A percentile compares a stretch with the other conserved stretches of the same genome.
These are phyloP conservation scores for Starmerella bombi DNA, from an alignment of 805 yeast genomes.

Conservation along the genomic window DNA sequence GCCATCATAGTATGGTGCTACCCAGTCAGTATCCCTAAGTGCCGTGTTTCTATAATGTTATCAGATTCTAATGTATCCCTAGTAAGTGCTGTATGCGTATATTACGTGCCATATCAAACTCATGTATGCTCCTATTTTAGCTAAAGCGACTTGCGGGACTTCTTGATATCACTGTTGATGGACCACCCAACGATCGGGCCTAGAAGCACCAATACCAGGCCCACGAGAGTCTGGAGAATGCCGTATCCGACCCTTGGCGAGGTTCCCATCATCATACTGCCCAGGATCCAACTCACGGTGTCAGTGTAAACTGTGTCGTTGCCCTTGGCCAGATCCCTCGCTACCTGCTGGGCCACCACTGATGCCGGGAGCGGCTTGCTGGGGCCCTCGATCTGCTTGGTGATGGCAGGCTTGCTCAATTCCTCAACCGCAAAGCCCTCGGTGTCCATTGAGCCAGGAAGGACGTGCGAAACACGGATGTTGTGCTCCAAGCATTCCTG, in stretches of 20 bases:
- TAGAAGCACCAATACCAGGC: slow-evolving; percentile 16
- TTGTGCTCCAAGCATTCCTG: slow-evolving; percentile 65
- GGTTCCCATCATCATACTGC: slow-evolving; percentile 34
- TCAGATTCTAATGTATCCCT: too few relatives aligned
- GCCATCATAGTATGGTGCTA: too few relatives aligned
- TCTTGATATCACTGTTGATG: slow-evolving; percentile 15
- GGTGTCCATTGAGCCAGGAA: slow-evolving; percentile 80
- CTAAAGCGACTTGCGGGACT: too few relatives aligned
- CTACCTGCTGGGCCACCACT: slow-evolving; percentile 48
- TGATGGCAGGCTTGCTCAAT: slow-evolving; percentile 70
- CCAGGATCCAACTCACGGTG: slow-evolving; percentile 65
- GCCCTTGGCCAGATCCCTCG: slow-evolving; percentile 47
- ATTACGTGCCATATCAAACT: too few relatives aligned
- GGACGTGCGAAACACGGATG: slow-evolving; percentile 57
- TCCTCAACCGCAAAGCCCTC: slow-evolving; percentile 82
- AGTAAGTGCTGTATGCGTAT: too few relatives aligned
- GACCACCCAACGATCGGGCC: slow-evolving; percentile 21
- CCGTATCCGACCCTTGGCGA: slow-evolving; percentile 22
- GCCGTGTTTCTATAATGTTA: too few relatives aligned
- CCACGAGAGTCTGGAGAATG: slow-evolving; percentile 19
- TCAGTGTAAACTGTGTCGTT: slow-evolving; percentile 70
- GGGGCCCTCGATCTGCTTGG: slow-evolving; percentile 73
- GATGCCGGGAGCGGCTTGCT: slow-evolving; percentile 56
- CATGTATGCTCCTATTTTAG: too few relatives aligned
- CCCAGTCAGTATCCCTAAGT: too few relatives aligned